phyloP scores from a whole-genome alignment of 208 protist species.

The Herpetomonas tarakana region DNA sequence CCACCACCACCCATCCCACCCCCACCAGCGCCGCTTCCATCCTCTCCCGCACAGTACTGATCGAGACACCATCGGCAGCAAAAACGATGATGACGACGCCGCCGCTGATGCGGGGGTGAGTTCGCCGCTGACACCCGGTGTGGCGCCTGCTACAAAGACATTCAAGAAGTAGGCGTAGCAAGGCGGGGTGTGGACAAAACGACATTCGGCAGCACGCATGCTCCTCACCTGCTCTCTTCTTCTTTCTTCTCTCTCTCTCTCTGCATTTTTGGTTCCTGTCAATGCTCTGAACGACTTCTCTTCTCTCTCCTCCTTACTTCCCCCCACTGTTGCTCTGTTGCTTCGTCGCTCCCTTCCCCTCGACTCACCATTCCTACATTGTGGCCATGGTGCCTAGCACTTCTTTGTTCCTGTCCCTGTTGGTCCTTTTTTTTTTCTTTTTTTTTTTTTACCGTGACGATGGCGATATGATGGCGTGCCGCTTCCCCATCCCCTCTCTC shows the following conservation, averaged over 20 bases:
- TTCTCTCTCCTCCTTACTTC: constrained; percentile 12
- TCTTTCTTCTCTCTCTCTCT: constrained; percentile 9
- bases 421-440: constrained; percentile 11
- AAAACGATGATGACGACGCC: neutral
- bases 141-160: too few relatives aligned
- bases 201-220: neutral
- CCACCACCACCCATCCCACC: neutral
- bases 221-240: neutral
- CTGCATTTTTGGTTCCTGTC: constrained; percentile 10
- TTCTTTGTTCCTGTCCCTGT: constrained; percentile 1
- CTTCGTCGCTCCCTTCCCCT: neutral
- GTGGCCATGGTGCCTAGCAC: neutral
- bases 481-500: constrained; percentile 2
- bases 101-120: neutral
- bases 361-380: neutral
- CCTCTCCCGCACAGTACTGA: neutral
- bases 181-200: too few relatives aligned
- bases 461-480: too few relatives aligned
- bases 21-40: neutral
- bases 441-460: neutral
- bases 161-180: too few relatives aligned
- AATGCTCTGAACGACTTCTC: constrained; percentile 9
- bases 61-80: neutral
- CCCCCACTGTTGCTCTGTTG: neutral
- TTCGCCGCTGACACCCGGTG: neutral